Evolutionary conservation across 306 rosid genomes (phyloP), one percentile per base, ranked within the genome.

Genomic region (Malus orientalis): DNA sequence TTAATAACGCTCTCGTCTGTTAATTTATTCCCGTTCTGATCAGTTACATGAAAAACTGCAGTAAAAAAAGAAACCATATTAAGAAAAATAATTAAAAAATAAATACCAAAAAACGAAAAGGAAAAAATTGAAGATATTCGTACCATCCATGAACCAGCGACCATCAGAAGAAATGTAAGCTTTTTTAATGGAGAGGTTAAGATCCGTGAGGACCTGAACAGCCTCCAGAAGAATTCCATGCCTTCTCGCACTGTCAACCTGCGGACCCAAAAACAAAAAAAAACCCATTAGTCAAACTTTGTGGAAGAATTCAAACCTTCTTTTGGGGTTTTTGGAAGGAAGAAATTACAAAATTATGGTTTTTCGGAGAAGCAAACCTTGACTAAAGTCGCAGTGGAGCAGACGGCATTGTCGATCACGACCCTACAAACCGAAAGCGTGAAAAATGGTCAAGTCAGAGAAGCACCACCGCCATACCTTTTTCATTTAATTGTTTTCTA

Each of bases 91-190:
- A 33, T 51, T n/a, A 25, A 73, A 27, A 62, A 47, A 71, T 59
- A 23, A 33, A 64, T 33, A 23, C 15, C 38, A 51, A 65, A 59
- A 19, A 44, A 61, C 36, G 74, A 36, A 61, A 58, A 27, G 77
- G 55, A 12, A 25, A 16, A 23, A 25, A 8, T 18, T 61, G 32
- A 3, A 12, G 40, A 29, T 57, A 5, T 60, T 68, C 87, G 72
- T 80, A 95, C 99, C 99, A 86, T 90, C 97, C 99, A 95, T 95
- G 92, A 91, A 92, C 99, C 99, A 95, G 45, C 70, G 86, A 49
- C 97, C 99, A 82, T 95, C 99, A 1, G 97, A 93, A 59, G 97
- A 95, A 81, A 95, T 89, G 76, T 95, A 90, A 2, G 97, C 99
- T 74, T 95, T 95, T 83, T 89, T 87, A 29, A 95, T 95, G 10